phyloP scores from a whole-genome alignment of 2,329 filamentous ascomycete species.

The Trichoderma gracile region DNA sequence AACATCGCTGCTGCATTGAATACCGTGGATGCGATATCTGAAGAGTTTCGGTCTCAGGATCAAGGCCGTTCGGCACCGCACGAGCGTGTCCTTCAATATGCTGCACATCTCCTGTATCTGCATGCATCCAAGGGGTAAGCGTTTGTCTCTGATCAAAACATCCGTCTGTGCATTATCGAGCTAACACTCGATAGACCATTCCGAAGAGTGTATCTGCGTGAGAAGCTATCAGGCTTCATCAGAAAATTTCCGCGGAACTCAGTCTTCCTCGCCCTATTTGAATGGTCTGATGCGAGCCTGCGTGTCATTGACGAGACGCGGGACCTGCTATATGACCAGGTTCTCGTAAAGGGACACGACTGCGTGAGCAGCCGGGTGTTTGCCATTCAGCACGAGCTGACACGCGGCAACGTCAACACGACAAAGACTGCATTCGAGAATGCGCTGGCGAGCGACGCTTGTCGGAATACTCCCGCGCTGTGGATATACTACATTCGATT shows the following conservation, averaged over 20 bases:
- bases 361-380: constrained; percentile 49
- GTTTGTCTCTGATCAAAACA: neutral
- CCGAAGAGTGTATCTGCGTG: constrained; percentile 65
- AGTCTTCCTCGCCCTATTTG: constrained; percentile 69
- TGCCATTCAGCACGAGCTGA: constrained; percentile 53
- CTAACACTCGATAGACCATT: constrained; percentile 54
- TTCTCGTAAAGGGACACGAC: constrained; percentile 46
- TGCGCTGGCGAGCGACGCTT: constrained; percentile 46
- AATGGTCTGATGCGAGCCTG: constrained; percentile 72
- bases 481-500: constrained; percentile 56
- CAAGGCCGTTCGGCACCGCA: constrained; percentile 42
- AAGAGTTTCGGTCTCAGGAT: constrained; percentile 44
- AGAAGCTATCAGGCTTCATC: constrained; percentile 62
- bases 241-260: constrained; percentile 71
- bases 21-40: constrained; percentile 45
- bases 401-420: constrained; percentile 51
- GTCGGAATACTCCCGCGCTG: constrained; percentile 45
- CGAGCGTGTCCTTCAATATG: constrained; percentile 69
- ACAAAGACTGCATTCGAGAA: constrained; percentile 54
- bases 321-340: constrained; percentile 58
- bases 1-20: constrained; percentile 55
- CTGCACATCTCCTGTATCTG: constrained; percentile 64
- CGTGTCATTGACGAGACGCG: constrained; percentile 76
- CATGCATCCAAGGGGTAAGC: constrained; percentile 62
- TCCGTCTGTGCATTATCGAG: too few species aligned